These are phyloP conservation scores for Craterostigma plantagineum DNA, from an alignment of 257 asterid species.

Conservation along the genomic window DNA sequence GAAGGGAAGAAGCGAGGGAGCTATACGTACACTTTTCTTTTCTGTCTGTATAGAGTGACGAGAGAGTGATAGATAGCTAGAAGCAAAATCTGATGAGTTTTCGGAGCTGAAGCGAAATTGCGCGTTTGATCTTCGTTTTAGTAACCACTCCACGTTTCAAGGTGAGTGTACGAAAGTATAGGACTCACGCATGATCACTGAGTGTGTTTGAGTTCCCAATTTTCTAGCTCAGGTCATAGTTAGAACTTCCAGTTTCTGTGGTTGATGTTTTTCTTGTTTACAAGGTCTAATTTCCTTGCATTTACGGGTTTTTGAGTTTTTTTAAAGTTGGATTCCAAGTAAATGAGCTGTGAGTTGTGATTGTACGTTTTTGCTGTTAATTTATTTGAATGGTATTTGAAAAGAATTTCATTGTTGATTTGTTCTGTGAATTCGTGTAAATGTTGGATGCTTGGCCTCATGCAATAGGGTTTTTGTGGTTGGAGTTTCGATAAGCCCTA, in stretches of 20 bases:
- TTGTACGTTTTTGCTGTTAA: constrained; percentile 11
- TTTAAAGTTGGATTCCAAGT: constrained; percentile 14
- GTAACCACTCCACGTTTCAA: constrained; percentile 10
- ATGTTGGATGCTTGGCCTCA: too few relatives aligned
- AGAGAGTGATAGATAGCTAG: constrained; percentile 15
- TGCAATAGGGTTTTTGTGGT: not conserved
- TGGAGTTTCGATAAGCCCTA: not conserved
- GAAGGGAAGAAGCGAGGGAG: constrained; percentile 15
- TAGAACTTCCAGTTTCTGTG: constrained; percentile 8
- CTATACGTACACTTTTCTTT: constrained; percentile 9
- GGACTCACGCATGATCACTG: constrained; percentile 5
- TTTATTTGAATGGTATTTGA: constrained; percentile 16
- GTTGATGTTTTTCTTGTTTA: constrained; percentile 14
- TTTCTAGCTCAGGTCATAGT: constrained; percentile 30
- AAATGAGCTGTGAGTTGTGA: constrained; percentile 12
- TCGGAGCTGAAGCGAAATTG: constrained; percentile 14
- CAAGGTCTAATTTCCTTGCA: constrained; percentile 7
- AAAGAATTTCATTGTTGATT: constrained; percentile 11
- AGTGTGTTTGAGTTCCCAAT: constrained; percentile 10
- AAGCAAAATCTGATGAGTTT: constrained; percentile 15
- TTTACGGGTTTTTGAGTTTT: constrained; percentile 9
- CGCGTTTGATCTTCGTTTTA: constrained; percentile 37
- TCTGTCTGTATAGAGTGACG: not conserved
- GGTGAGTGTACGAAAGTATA: constrained; percentile 15
- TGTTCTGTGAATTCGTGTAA: constrained; percentile 1